Evolutionary conservation across 1,284 basidiomycete genomes (phyloP).

Genomic region (Melanopsichium pennsylvanicum): DNA sequence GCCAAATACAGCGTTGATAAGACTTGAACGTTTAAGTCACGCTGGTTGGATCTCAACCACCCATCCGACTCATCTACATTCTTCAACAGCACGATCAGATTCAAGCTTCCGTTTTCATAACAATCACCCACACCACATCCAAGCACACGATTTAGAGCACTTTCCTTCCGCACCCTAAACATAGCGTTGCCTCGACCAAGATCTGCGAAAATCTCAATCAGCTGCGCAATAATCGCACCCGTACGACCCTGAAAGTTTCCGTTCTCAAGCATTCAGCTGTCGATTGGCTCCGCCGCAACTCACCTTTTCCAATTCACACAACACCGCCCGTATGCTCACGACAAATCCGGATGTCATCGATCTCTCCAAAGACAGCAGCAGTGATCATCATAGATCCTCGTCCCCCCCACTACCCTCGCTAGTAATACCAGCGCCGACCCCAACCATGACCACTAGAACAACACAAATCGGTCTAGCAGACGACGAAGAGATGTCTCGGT

Average conservation of each 20-base stretch:
- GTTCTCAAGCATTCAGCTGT: background rate
- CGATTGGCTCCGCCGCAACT: slow-evolving; percentile 1
- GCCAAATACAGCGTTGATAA: too few relatives aligned
- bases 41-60: background rate
- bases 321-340: slow-evolving; percentile 19
- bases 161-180: too few relatives aligned
- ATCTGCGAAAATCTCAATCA: too few relatives aligned
- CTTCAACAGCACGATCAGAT: too few relatives aligned
- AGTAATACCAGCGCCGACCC: background rate
- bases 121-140: background rate
- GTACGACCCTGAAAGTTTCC: too few relatives aligned
- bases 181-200: too few relatives aligned
- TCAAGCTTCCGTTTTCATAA: too few relatives aligned
- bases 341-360: slow-evolving; percentile 26
- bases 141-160: too few relatives aligned
- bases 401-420: slow-evolving; percentile 22
- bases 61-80: too few relatives aligned
- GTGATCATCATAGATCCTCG: slow-evolving; percentile 26
- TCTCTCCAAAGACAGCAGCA: slow-evolving; percentile 8
- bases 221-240: too few relatives aligned
- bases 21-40: background rate
- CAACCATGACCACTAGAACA: slow-evolving; percentile 23
- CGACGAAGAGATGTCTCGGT: slow-evolving; percentile 33
- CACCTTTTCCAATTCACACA: too few relatives aligned
- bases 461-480: slow-evolving; percentile 9